Conservation (phyloP, 495 filamentous ascomycete species). For the Bacidia gigantensis region DNA sequence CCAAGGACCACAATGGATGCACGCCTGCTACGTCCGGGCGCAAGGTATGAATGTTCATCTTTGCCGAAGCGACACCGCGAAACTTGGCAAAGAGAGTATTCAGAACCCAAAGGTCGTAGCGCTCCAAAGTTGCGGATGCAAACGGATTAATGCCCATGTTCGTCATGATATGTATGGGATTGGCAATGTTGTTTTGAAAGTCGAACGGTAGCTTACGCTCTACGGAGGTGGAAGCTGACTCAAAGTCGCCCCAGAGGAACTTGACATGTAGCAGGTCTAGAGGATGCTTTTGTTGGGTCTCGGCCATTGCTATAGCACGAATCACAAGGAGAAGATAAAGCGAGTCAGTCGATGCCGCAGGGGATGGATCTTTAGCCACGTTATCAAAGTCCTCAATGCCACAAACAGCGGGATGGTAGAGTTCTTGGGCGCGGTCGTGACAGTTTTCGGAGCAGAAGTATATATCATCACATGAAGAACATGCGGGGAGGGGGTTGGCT, state of each 20-base stretch:
- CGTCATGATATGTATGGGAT: conserved; percentile 70
- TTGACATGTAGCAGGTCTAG: conserved; percentile 73
- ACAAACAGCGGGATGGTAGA: conserved; percentile 80
- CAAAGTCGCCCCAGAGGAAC: conserved; percentile 89
- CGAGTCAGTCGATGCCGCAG: conserved; percentile 55
- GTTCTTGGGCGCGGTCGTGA: conserved; percentile 49
- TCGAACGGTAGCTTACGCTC: conserved; percentile 56
- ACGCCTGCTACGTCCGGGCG: conserved; percentile 69
- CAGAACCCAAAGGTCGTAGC: conserved; percentile 81
- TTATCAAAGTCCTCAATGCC: conserved; percentile 62
- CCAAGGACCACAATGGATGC: conserved; percentile 62
- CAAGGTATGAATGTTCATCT: conserved; percentile 56
- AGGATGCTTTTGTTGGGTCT: conserved; percentile 69
- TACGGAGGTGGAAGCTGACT: conserved; percentile 7
- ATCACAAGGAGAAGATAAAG: conserved; percentile 69
- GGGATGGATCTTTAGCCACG: conserved; percentile 64
- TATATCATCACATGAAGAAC: conserved; percentile 64
- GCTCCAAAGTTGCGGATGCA: conserved; percentile 30
- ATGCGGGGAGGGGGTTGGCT: conserved; percentile 39
- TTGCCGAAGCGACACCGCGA: conserved; percentile 75
- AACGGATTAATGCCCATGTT: conserved; percentile 88
- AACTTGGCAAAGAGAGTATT: conserved; percentile 92
- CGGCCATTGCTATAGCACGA: conserved; percentile 72
- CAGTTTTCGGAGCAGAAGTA: conserved; percentile 76
- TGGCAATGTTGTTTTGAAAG: conserved; percentile 71